phyloP scores from a whole-genome alignment of 257 asterid genomes.

The Plantago major region DNA sequence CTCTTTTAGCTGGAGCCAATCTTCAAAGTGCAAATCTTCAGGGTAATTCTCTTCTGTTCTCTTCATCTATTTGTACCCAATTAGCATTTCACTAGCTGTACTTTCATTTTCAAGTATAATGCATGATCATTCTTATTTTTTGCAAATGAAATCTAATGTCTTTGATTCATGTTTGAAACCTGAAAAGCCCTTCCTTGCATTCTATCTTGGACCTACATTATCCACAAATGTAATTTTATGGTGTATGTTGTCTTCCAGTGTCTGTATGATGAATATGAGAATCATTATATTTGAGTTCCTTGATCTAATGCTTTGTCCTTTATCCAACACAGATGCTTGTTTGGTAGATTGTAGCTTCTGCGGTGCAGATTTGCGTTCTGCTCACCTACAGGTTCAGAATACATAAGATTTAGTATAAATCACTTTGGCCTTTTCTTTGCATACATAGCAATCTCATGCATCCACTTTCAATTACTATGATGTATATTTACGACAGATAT shows the following conservation, averaged over 20 bases:
- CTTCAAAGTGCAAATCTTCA: slow-evolving; percentile 97
- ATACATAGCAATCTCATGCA: neutral
- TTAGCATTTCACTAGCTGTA: slow-evolving; percentile 4
- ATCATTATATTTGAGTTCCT: slow-evolving; percentile 10
- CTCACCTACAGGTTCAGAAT: slow-evolving; percentile 77
- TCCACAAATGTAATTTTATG: neutral
- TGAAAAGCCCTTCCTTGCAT: slow-evolving; percentile 7
- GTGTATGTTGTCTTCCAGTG: no score
- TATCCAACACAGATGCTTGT: slow-evolving; percentile 70
- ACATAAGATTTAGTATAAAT: slow-evolving; percentile 10
- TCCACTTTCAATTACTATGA: neutral
- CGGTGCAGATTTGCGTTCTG: slow-evolving; percentile 89
- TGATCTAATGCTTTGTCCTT: slow-evolving; percentile 11
- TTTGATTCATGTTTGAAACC: neutral
- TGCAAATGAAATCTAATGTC: neutral
- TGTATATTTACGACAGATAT: slow-evolving; percentile 13
- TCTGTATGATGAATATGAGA: slow-evolving; percentile 8
- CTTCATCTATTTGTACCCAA: slow-evolving; percentile 9
- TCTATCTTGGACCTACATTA: slow-evolving; percentile 5
- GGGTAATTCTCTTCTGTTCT: slow-evolving; percentile 37
- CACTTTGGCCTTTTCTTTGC: neutral
- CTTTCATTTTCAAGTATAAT: slow-evolving; percentile 1
- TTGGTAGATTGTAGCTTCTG: slow-evolving; percentile 84
- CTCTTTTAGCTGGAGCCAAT: slow-evolving; percentile 88
- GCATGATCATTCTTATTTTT: neutral